Evolutionary conservation across 805 yeast genomes (phyloP).

Genomic region (Starmerella tilneyi): DNA sequence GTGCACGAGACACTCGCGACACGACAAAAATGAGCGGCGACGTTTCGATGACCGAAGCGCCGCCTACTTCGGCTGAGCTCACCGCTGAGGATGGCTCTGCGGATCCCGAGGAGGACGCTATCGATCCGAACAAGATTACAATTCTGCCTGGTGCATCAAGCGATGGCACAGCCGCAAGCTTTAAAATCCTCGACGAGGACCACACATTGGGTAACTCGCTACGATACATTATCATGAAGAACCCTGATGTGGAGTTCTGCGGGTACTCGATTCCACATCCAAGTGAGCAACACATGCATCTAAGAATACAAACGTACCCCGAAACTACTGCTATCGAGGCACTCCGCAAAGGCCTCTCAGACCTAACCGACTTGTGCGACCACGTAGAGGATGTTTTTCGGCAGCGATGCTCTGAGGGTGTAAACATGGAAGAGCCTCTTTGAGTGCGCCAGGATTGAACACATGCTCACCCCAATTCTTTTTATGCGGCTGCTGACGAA

Average conservation of each 20-base stretch:
- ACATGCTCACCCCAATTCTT: background rate
- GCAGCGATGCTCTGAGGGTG: constrained; percentile 46
- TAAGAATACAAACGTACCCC: constrained; percentile 90
- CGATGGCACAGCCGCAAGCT: constrained; percentile 90
- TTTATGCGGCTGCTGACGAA: too few relatives aligned
- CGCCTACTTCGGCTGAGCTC: constrained; percentile 1
- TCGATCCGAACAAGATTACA: constrained; percentile 22
- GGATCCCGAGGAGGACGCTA: constrained; percentile 2
- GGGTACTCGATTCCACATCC: constrained; percentile 99
- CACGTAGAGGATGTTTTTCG: constrained; percentile 72
- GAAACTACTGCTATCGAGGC: constrained; percentile 82
- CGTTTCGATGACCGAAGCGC: constrained; percentile 18
- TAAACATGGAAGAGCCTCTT: constrained; percentile 8
- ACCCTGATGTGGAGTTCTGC: constrained; percentile 95
- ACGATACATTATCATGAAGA: constrained; percentile 90
- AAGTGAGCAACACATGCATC: constrained; percentile 76
- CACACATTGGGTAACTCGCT: constrained; percentile 93
- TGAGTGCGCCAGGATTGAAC: too few relatives aligned
- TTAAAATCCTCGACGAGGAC: constrained; percentile 87
- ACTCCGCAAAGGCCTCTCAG: constrained; percentile 79
- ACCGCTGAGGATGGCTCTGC: background rate
- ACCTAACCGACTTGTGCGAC: constrained; percentile 69
- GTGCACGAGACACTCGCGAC: background rate
- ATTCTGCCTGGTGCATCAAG: constrained; percentile 58
- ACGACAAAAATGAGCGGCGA: constrained; percentile 11